Conservation (phyloP, 768 basidiomycete species). For the Mycena kentingensis region DNA sequence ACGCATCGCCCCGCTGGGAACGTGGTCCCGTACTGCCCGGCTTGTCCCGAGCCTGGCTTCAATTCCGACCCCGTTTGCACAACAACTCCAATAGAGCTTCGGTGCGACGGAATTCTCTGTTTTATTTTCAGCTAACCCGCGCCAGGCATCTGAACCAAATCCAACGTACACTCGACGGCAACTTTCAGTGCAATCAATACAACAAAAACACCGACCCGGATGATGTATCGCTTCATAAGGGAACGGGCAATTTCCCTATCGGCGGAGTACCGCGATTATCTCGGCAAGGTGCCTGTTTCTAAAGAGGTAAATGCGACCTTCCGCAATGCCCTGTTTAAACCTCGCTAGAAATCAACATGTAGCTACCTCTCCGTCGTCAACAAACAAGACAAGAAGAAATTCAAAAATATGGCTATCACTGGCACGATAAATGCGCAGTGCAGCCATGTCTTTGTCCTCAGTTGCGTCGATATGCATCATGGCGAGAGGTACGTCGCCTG, state of each 20-base stretch:
- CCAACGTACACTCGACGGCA: conserved; percentile 24
- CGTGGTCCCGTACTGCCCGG: conserved; percentile 15
- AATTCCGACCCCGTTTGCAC: conserved; percentile 10
- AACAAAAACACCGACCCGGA: conserved; percentile 26
- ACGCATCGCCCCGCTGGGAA: conserved; percentile 1
- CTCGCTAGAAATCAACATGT: conserved; percentile 30
- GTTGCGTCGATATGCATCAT: conserved; percentile 22
- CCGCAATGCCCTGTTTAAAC: no score
- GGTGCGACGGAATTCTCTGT: no score
- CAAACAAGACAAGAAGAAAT: conserved; percentile 28
- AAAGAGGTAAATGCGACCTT: no score
- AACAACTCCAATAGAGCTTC: no score
- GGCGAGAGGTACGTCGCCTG: conserved; percentile 20
- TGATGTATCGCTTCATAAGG: conserved; percentile 23
- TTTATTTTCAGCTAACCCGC: no score
- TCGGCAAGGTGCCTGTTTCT: conserved; percentile 5
- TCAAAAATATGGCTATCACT: conserved; percentile 24
- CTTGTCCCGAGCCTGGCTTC: conserved; percentile 22
- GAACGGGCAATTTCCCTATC: conserved; percentile 18
- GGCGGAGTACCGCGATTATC: conserved; percentile 21
- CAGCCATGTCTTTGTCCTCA: conserved; percentile 20
- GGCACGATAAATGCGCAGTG: conserved; percentile 25
- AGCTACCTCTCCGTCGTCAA: conserved; percentile 25
- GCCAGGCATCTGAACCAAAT: conserved; percentile 22
- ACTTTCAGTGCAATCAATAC: conserved; percentile 23